These are phyloP conservation scores for Pythium periplocum DNA, from an alignment of 352 stramenopile genomes.

Conservation along the genomic window DNA sequence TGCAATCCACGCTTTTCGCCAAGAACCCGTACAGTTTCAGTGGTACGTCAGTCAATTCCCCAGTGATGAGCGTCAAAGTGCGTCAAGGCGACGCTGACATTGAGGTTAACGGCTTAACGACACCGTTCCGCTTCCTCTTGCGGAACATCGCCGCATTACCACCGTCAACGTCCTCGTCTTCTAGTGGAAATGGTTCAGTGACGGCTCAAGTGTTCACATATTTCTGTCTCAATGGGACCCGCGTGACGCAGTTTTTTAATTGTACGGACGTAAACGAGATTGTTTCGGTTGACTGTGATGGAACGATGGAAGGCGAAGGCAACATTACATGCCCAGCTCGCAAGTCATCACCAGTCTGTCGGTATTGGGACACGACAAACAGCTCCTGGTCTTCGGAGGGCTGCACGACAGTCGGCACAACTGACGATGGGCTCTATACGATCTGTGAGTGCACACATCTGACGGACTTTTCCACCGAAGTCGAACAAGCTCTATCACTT, in stretches of 20 bases:
- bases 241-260: constrained; percentile 52
- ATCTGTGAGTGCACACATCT: constrained; percentile 73
- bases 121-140: constrained; percentile 48
- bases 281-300: constrained; percentile 44
- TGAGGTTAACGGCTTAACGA: constrained; percentile 24
- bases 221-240: constrained; percentile 36
- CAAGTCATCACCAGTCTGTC: constrained; percentile 30
- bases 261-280: constrained; percentile 33
- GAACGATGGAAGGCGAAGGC: constrained; percentile 36
- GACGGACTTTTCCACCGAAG: constrained; percentile 67
- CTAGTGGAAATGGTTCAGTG: constrained; percentile 3
- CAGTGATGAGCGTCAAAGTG: constrained; percentile 59
- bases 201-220: constrained; percentile 28
- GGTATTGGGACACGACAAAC: constrained; percentile 45
- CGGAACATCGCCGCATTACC: constrained; percentile 35
- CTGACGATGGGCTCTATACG: constrained; percentile 56
- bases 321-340: constrained; percentile 43
- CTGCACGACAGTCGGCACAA: constrained; percentile 43
- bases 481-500: constrained; percentile 46
- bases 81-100: constrained; percentile 28
- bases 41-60: constrained; percentile 40
- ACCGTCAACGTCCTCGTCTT: constrained; percentile 5
- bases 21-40: constrained; percentile 65
- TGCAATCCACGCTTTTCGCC: constrained; percentile 58
- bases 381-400: constrained; percentile 55